A percentile compares a stretch with the other conserved stretches of the same genome.
These are phyloP conservation scores for Pinus albicaulis DNA, from an alignment of 75 land plant species.

Conservation along the genomic window DNA sequence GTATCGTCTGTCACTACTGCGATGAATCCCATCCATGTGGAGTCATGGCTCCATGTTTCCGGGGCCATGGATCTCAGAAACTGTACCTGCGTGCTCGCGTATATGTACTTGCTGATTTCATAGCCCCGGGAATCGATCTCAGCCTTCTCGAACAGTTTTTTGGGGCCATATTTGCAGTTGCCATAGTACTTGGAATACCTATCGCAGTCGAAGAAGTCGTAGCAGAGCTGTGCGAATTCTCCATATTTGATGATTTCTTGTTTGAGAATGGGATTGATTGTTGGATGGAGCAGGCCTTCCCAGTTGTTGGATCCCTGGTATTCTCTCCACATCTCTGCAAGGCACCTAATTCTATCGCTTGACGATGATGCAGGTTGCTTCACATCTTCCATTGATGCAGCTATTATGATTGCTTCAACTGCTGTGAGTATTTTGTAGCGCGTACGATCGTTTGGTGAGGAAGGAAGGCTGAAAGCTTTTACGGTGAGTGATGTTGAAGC, in stretches of 20 bases:
- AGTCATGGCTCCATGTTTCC: conserved; percentile 20
- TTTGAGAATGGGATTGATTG: conserved; percentile 46
- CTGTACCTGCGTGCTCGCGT: conserved; percentile 53
- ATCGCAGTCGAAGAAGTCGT: conserved; percentile 74
- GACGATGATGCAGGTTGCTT: not conserved
- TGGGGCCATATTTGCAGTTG: conserved; percentile 53
- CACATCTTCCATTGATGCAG: too few relatives aligned
- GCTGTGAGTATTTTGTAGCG: not conserved
- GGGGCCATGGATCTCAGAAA: conserved; percentile 32
- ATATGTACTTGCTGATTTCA: conserved; percentile 67
- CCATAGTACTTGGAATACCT: conserved; percentile 53
- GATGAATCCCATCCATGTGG: conserved; percentile 70
- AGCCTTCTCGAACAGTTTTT: conserved; percentile 24
- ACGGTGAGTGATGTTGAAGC: not conserved
- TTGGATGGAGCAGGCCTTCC: conserved; percentile 64
- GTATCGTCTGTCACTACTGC: conserved; percentile 42
- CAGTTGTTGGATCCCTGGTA: conserved; percentile 67
- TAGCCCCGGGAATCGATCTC: conserved; percentile 55
- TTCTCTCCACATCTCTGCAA: conserved; percentile 44
- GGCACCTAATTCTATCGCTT: not conserved
- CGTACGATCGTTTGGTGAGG: not conserved
- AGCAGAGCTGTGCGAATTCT: conserved; percentile 56
- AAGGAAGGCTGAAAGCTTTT: not conserved
- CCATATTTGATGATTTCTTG: conserved; percentile 71
- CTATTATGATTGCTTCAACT: too few relatives aligned